Evolutionary conservation across 352 stramenopile genomes (phyloP).

Genomic region (Pythium dissotocum): DNA sequence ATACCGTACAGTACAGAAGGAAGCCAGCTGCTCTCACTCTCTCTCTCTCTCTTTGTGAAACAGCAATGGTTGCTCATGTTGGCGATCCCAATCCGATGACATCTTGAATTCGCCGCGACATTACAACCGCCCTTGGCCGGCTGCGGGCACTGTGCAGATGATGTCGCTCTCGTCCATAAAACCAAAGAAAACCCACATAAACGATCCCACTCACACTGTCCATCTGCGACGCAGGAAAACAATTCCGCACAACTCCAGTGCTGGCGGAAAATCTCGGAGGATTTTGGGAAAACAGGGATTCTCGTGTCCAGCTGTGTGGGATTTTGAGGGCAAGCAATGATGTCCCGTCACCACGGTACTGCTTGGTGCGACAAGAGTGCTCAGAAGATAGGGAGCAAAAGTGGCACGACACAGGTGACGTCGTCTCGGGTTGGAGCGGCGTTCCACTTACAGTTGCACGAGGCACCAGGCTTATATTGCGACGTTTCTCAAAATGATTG

Average conservation of each 20-base stretch:
- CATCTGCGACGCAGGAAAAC: background rate
- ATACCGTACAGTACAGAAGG: background rate
- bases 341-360: conserved; percentile 1
- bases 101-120: background rate
- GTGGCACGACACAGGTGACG: conserved; percentile 4
- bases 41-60: background rate
- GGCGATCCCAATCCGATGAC: background rate
- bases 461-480: background rate
- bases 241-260: background rate
- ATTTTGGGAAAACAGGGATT: conserved; percentile 1
- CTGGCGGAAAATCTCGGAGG: background rate
- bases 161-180: background rate
- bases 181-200: background rate
- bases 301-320: background rate
- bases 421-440: background rate
- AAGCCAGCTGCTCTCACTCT: background rate
- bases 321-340: background rate
- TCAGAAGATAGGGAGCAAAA: background rate
- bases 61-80: background rate
- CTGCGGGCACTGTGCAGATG: background rate
- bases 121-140: background rate
- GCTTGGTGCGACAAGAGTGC: background rate
- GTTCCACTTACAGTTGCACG: background rate
- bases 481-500: background rate
- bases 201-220: background rate